Base-by-base conservation (phyloP, 129 eudicot species). In the Artemisia tridentata region DNA sequence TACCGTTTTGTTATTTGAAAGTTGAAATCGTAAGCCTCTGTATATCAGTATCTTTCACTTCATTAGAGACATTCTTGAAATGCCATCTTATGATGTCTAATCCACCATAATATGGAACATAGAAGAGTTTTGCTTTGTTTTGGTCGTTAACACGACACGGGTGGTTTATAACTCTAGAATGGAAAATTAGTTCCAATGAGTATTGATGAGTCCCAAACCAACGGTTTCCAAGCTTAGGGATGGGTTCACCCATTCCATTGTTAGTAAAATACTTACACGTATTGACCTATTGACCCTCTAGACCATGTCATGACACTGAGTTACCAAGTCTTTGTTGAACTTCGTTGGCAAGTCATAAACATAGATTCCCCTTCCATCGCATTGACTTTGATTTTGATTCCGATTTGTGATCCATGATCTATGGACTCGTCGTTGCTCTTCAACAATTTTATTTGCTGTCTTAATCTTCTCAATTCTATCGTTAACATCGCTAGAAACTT, bases 141-240 rank as follows among this genome's bases (percentile, higher is more conserved):
- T 69, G 74, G 17, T 88, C 77, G 38, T 80, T 74, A 63, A 86
- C 91, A 65, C 97, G 86, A 52, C 97, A 91, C 17, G 91, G 91
- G 60, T 91, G 93, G 18, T 84, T 88, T 23, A 86, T 56, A 47
- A 79, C 83, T 15, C 91, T 80, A 11, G 88, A 79, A 72, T 91
- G 97, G 60, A 86, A 88, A 18, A 91, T 91, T 47, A 81, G 75
- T 77, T 91, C 97, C 82, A 86, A 43, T 23, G 97, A 74, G 68
- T 88, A 88, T 65, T 88, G 96, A 77, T 91, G 93, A 52, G 97
- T 91, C 64, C 80, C 67, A 62, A 84, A 91, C 97, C 97, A 91
- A 8, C 80, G 82, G 29, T 75, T 75, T 15, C 93, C 96, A n/a
- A 88, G 91, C 81, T 82, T 79, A 21, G 73, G 77, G 15, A 91